Conservation (phyloP, 73 alveolate species). For the Tetrahymena thermophila region DNA sequence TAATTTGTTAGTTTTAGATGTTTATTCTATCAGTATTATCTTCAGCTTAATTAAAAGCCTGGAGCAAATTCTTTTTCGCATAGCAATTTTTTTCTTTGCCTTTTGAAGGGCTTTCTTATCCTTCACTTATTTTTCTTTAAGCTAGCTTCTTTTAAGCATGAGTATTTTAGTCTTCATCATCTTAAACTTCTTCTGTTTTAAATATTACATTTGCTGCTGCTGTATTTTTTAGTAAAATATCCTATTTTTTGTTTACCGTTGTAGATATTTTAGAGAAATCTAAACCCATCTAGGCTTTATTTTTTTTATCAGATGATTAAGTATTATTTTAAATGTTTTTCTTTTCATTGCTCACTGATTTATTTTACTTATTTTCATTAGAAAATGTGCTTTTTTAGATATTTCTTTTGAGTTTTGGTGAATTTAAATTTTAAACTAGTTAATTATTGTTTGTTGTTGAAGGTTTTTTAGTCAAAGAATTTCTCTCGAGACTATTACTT, state of each 20-base stretch:
- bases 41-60: not conserved
- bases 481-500: not conserved
- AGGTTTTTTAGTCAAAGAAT: not conserved
- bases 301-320: not conserved
- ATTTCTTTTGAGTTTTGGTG: not conserved
- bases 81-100: not conserved
- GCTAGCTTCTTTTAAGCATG: not conserved
- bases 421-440: not conserved
- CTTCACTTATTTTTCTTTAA: not conserved
- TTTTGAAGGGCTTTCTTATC: not conserved
- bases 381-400: not conserved
- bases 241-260: not conserved
- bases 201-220: not conserved
- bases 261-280: not conserved
- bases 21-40: not conserved
- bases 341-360: not conserved
- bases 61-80: not conserved
- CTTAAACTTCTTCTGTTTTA: not conserved
- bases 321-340: not conserved
- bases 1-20: not conserved
- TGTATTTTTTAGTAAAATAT: not conserved
- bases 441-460: not conserved
- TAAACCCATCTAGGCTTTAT: not conserved
- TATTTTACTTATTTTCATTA: not conserved
- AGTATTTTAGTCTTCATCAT: not conserved